Evolutionary conservation across 805 yeast species (phyloP).

Genomic region (Wickerhamiella alocasiicola): DNA sequence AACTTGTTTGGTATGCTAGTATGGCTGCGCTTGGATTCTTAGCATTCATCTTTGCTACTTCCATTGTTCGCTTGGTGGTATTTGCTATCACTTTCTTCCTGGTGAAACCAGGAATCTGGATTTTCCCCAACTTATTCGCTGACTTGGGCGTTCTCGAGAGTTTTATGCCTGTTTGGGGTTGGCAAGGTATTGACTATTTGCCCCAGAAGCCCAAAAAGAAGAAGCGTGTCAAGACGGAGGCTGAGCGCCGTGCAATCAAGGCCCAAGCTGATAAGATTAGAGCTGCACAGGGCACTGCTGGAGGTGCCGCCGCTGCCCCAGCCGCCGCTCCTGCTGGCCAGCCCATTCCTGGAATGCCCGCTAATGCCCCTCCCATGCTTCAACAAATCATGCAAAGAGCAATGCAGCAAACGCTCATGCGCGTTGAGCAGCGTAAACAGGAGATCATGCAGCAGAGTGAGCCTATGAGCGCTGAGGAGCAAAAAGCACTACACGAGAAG

Average conservation of each 20-base stretch:
- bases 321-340: conserved; percentile 1
- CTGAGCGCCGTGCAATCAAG: conserved; percentile 9
- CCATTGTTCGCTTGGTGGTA: conserved; percentile 65
- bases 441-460: conserved; percentile 14
- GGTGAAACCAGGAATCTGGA: conserved; percentile 73
- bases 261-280: conserved; percentile 3
- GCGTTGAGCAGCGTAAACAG: conserved; percentile 15
- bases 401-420: conserved; percentile 12
- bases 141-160: conserved; percentile 91
- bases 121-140: conserved; percentile 89
- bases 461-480: conserved; percentile 15
- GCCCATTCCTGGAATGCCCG: conserved; percentile 9
- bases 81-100: conserved; percentile 47
- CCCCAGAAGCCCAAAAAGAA: conserved; percentile 19
- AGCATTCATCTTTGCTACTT: conserved; percentile 61
- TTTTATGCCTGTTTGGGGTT: conserved; percentile 79
- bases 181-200: conserved; percentile 40
- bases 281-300: background rate
- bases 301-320: background rate
- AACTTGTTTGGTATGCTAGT: conserved; percentile 82
- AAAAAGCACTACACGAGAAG: conserved; percentile 15
- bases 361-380: conserved; percentile 9
- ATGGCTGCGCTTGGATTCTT: conserved; percentile 63
- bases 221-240: conserved; percentile 11
- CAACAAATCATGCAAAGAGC: conserved; percentile 16